phyloP scores from a whole-genome alignment of 23 red algal genomes.

The Gracilaria domingensis region DNA sequence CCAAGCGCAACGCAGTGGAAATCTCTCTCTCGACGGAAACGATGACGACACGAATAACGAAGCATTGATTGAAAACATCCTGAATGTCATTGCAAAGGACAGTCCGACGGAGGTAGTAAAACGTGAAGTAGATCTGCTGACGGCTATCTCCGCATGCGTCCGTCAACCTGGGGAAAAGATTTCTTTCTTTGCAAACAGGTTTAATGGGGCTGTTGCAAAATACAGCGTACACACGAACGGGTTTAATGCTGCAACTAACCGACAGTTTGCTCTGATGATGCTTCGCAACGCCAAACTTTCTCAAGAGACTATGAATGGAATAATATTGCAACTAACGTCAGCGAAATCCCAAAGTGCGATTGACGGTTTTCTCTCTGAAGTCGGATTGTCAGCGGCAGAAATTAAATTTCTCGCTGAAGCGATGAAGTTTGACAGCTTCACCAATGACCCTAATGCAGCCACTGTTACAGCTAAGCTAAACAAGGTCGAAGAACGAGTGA shows the following conservation, averaged over 20 bases:
- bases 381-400: too few species aligned
- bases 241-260: not conserved
- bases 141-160: not conserved
- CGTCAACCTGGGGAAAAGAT: not conserved
- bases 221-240: not conserved
- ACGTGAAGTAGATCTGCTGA: conserved; percentile 3
- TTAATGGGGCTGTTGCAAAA: not conserved
- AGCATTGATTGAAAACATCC: conserved; percentile 15
- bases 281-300: conserved; percentile 26
- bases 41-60: not conserved
- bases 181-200: not conserved
- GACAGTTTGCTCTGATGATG: conserved; percentile 27
- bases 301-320: conserved; percentile 35
- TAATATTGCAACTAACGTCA: conserved; percentile 18
- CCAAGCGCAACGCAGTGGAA: not conserved
- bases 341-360: too few species aligned
- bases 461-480: too few species aligned
- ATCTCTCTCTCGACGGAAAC: conserved; percentile 2
- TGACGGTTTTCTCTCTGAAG: too few species aligned
- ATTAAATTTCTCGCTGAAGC: too few species aligned
- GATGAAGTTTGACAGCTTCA: too few species aligned
- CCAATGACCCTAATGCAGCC: too few species aligned
- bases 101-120: not conserved
- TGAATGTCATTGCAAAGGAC: conserved; percentile 21
- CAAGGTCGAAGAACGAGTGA: too few species aligned